phyloP scores from a whole-genome alignment of 106 monocot genomes.

The Phalaenopsis aphrodite region DNA sequence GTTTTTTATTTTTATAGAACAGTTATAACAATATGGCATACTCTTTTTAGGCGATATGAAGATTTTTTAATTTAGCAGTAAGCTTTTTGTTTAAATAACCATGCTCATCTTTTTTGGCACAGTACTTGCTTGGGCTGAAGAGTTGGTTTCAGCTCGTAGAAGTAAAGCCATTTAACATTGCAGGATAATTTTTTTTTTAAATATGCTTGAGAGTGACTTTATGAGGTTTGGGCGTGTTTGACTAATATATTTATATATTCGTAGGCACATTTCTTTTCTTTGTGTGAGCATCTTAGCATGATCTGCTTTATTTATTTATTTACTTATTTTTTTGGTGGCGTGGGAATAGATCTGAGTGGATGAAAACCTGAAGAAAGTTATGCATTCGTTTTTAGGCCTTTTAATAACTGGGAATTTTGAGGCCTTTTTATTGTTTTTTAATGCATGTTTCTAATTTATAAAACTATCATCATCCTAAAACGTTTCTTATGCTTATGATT shows the following conservation, averaged over 20 bases:
- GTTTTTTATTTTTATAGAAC: not conserved
- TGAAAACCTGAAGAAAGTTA: not conserved
- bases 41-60: not conserved
- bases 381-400: not conserved
- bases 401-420: not conserved
- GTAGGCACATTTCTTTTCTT: not conserved
- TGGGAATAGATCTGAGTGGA: not conserved
- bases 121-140: conserved; percentile 2
- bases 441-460: not conserved
- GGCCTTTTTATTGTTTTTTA: not conserved
- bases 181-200: not conserved
- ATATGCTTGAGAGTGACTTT: not conserved
- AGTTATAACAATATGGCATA: not conserved
- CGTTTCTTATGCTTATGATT: not conserved
- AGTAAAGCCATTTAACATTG: not conserved
- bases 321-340: not conserved
- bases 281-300: not conserved
- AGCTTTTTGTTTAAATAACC: not conserved
- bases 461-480: not conserved
- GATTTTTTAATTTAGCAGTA: not conserved
- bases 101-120: not conserved
- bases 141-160: not conserved
- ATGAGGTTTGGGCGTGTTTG: not conserved
- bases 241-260: not conserved
- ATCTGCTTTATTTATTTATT: not conserved